Conservation (phyloP, 495 filamentous ascomycete genomes). For the Entonaema liquescens region DNA sequence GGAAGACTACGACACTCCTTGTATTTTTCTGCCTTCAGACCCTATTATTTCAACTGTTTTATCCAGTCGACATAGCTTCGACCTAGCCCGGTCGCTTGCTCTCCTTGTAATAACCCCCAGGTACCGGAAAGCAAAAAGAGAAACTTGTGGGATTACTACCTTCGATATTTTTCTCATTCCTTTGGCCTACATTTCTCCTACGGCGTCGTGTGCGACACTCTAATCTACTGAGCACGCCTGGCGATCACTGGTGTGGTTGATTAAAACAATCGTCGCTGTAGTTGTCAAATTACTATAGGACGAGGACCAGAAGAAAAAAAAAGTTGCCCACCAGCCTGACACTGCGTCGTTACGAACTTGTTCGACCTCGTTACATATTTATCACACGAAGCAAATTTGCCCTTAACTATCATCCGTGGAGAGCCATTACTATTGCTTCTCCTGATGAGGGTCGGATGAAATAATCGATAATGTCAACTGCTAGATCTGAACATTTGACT, state of each 20-base stretch:
- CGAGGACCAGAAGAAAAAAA: constrained; percentile 18
- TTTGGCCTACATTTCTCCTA: constrained; percentile 31
- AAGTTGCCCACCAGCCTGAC: constrained; percentile 23
- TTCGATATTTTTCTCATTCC: constrained; percentile 34
- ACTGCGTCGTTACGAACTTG: constrained; percentile 32
- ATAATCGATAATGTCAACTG: constrained; percentile 94
- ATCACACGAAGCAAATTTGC: constrained; percentile 35
- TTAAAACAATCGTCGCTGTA: constrained; percentile 26
- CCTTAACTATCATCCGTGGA: constrained; percentile 45
- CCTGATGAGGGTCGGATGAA: constrained; percentile 58
- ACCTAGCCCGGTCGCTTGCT: constrained; percentile 35
- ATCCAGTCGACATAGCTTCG: constrained; percentile 30
- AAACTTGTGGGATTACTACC: constrained; percentile 31
- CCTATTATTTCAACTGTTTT: constrained; percentile 30
- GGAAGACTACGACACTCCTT: constrained; percentile 39
- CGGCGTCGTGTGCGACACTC: constrained; percentile 30
- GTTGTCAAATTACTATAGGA: constrained; percentile 34
- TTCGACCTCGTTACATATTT: constrained; percentile 33
- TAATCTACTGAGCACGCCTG: constrained; percentile 34
- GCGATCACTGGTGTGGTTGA: constrained; percentile 32
- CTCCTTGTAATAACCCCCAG: constrained; percentile 39
- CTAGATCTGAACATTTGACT: constrained; percentile 81
- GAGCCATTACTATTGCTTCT: constrained; percentile 43
- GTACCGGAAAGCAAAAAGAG: constrained; percentile 21
- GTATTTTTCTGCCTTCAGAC: constrained; percentile 29